Evolutionary conservation across 1,284 basidiomycete genomes (phyloP).

Genomic region (Fomitopsis schrenkii): DNA sequence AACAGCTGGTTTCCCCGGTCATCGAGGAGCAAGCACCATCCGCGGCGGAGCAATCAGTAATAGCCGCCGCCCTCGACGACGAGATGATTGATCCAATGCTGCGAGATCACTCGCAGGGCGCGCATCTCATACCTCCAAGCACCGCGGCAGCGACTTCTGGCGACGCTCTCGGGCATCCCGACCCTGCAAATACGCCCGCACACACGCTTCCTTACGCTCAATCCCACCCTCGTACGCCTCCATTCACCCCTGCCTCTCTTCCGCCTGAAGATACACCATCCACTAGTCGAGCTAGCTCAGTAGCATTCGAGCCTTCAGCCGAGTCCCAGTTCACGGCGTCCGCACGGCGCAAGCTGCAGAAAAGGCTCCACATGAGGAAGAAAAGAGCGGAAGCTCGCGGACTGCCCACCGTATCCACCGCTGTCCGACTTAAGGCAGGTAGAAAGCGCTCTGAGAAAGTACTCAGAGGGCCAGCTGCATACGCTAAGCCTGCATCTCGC

Average conservation of each 20-base stretch:
- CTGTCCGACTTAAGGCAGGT: conserved; percentile 43
- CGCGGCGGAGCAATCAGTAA: neutral
- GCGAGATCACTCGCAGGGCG: conserved; percentile 14
- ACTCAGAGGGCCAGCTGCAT: neutral
- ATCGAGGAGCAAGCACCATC: neutral
- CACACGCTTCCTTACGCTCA: neutral
- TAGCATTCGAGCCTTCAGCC: neutral
- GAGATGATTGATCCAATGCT: conserved; percentile 26
- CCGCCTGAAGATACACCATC: neutral
- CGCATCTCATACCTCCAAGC: neutral
- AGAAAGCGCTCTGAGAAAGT: conserved; percentile 17
- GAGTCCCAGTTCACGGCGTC: conserved; percentile 32
- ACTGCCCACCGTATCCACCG: conserved; percentile 25
- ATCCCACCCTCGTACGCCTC: conserved; percentile 5
- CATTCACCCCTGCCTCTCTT: neutral
- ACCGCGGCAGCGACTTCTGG: neutral
- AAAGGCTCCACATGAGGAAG: conserved; percentile 69
- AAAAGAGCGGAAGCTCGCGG: conserved; percentile 53
- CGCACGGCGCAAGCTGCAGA: conserved; percentile 51
- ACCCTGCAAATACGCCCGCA: neutral
- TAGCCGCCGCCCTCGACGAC: conserved; percentile 12
- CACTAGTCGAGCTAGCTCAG: neutral
- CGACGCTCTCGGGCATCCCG: neutral
- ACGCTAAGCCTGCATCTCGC: neutral
- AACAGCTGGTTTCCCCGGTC: no score